Conservation (phyloP, 2,329 filamentous ascomycete genomes). For the Cercospora zeae-maydis region DNA sequence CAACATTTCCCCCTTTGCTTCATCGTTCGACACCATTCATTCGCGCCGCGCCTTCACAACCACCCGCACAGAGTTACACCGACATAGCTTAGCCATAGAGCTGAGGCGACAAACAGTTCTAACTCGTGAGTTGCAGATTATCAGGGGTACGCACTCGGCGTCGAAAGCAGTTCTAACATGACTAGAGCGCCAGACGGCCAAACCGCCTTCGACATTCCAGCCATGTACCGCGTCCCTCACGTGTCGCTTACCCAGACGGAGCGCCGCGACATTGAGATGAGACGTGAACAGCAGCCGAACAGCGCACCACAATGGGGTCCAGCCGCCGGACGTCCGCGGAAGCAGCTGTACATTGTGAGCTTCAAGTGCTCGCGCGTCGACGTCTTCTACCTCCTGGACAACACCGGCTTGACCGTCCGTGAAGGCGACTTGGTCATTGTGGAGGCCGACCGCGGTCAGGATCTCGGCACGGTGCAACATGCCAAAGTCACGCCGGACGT, state of each 20-base stretch:
- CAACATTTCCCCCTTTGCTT: not conserved
- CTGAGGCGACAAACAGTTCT: constrained; percentile 2
- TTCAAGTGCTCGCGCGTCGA: constrained; percentile 97
- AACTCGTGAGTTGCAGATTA: constrained; percentile 23
- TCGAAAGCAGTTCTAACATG: constrained; percentile 14
- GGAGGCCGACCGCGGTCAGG: constrained; percentile 92
- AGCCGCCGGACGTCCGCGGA: constrained; percentile 44
- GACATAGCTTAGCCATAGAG: constrained; percentile 7
- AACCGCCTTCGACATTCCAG: constrained; percentile 27
- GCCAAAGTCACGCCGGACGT: constrained; percentile 84
- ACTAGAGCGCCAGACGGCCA: constrained; percentile 15
- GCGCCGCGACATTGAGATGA: constrained; percentile 23
- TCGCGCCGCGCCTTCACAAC: constrained; percentile 1
- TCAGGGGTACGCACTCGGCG: constrained; percentile 17
- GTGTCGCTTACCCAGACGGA: constrained; percentile 29
- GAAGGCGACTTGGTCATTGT: constrained; percentile 94
- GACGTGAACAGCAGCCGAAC: constrained; percentile 26
- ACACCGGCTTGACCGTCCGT: constrained; percentile 85
- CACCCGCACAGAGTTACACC: not conserved
- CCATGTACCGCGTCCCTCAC: constrained; percentile 32
- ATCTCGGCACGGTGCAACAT: constrained; percentile 86
- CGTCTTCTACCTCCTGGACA: constrained; percentile 95
- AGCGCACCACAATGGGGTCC: constrained; percentile 30
- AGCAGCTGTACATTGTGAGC: constrained; percentile 76
- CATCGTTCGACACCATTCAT: not conserved